Evolutionary conservation across 2,329 filamentous ascomycete species (phyloP), one percentile per base, ranked within the genome.

Genomic region (Aquanectria penicillioides): DNA sequence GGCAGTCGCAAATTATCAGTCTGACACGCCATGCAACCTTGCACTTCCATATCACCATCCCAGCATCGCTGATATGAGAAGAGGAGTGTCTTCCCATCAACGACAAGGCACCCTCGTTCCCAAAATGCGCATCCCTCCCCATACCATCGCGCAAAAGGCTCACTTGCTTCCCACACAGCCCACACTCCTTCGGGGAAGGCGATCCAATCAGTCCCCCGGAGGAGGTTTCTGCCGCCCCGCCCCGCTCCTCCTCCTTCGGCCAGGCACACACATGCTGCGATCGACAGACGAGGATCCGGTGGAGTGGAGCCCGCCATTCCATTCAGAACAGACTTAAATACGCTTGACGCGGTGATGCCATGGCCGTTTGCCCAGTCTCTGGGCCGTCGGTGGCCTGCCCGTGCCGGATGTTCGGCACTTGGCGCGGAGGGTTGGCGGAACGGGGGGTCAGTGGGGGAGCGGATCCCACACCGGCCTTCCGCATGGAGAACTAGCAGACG

Each of bases 321-420:
- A 10, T 23, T 22, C 9, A 41, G 18, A 40, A 12, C n/a, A n/a
- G n/a, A n/a, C n/a, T n/a, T n/a, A 33, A 10, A 22, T 18, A 20
- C 37, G 26, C 36, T 22, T 47, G 44, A 33, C 46, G 50, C 48
- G 61, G 59, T 57, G 66, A 65, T 67, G 55, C 50, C 29, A 67
- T 34, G 43, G 53, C 40, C 56, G 58, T 44, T 51, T 50, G 57
- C 51, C 57, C 51, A 22, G 33, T 54, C 40, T 62, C 55, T 67
- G 64, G 52, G 64, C 57, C 52, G 62, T 65, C 66, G 62, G 62
- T 43, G 57, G 55, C 57, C 44, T 66, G 61, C 41, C 41, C 59
- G 41, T 25, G 47, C 55, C 67, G 67, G 67, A 65, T 59, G 57
- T 69, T 61, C 67, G 67, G 67, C 67, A 69, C 67, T 61, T 68